Percentiles rank a stretch among this genome's conserved stretches.
phyloP scores from a whole-genome alignment of 768 basidiomycete genomes.

The Boletus subparvulus region DNA sequence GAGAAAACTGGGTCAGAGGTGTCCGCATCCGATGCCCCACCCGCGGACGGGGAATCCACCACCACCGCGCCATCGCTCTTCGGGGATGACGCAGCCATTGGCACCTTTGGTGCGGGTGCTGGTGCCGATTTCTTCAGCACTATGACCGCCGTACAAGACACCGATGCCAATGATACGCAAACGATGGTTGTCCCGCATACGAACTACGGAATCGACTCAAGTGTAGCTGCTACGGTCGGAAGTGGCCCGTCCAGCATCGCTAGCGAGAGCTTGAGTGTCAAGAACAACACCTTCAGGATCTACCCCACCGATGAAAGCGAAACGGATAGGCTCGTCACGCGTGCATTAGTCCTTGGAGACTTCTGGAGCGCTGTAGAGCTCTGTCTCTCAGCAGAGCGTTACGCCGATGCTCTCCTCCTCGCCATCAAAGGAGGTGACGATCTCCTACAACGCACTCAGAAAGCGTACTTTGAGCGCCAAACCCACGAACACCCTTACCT shows the following conservation, averaged over 20 bases:
- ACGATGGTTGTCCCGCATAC: conserved; percentile 70
- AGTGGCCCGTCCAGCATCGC: conserved; percentile 82
- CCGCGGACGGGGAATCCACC: conserved; percentile 71
- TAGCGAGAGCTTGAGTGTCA: conserved; percentile 46
- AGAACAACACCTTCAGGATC: conserved; percentile 85
- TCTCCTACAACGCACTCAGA: conserved; percentile 83
- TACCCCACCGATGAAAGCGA: conserved; percentile 87
- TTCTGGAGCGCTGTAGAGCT: conserved; percentile 89
- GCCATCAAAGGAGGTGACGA: conserved; percentile 90
- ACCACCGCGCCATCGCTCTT: conserved; percentile 89
- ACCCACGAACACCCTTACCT: conserved; percentile 80
- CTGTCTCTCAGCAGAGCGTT: conserved; percentile 85
- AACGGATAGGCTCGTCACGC: conserved; percentile 84
- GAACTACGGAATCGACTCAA: conserved; percentile 80
- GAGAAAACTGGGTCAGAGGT: conserved; percentile 61
- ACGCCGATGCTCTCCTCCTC: conserved; percentile 91
- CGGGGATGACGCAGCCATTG: conserved; percentile 68
- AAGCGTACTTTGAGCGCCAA: conserved; percentile 86
- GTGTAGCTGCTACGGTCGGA: conserved; percentile 94
- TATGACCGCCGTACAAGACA: conserved; percentile 54
- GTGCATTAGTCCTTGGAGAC: conserved; percentile 94
- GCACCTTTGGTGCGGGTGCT: conserved; percentile 50
- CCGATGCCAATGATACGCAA: conserved; percentile 33
- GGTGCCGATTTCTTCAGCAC: conserved; percentile 89
- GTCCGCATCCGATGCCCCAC: conserved; percentile 66